Evolutionary conservation across 176 grass and related monocot genomes (phyloP).

Genomic region (Carex kokanica): DNA sequence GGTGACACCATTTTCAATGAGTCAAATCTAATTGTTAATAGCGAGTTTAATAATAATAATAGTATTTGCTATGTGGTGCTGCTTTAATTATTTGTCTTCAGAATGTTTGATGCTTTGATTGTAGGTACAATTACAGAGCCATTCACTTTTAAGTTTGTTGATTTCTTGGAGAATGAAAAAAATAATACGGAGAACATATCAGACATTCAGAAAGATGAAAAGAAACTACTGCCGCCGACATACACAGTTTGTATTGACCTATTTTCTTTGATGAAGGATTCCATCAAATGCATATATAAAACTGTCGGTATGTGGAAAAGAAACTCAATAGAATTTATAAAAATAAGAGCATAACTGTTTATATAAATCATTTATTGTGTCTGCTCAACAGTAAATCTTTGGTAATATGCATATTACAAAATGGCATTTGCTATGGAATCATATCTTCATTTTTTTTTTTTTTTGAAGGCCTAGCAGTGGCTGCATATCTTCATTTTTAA

Average conservation of each 20-base stretch:
- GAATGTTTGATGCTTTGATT: no score
- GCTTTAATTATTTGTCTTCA: no score
- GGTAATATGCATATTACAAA: no score
- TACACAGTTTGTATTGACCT: neutral
- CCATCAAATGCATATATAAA: no score
- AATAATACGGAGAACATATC: no score
- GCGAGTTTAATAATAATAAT: neutral
- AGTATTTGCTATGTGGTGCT: no score
- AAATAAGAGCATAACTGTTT: neutral
- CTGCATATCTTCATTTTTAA: no score
- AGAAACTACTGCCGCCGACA: neutral
- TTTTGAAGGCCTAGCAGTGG: no score
- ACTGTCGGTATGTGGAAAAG: neutral
- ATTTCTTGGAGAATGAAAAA: neutral
- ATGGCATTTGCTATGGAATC: no score
- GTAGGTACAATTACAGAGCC: conserved; percentile 3
- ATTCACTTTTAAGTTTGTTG: neutral
- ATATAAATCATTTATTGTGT: neutral
- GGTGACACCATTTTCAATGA: neutral
- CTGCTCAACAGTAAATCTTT: neutral
- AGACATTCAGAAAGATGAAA: neutral
- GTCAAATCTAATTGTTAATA: neutral
- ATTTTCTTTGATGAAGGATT: no score
- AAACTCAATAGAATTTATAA: neutral
- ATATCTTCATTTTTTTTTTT: no score